These are phyloP conservation scores for Triticum turgidum DNA, from an alignment of 176 grass and related monocot species.

Conservation along the genomic window DNA sequence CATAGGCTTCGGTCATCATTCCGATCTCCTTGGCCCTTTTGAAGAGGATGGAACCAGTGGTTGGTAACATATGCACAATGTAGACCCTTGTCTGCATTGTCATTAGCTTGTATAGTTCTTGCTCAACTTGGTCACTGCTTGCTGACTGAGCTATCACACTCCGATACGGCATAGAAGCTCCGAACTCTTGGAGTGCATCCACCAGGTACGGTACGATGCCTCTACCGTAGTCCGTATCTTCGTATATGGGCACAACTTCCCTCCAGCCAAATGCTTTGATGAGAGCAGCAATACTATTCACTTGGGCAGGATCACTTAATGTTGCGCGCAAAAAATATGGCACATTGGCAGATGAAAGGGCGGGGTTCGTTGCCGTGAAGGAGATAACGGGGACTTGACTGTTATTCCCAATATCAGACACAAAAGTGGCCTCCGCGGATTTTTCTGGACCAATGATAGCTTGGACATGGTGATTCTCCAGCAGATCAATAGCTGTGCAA, in stretches of 20 bases:
- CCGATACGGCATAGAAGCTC: conserved; percentile 37
- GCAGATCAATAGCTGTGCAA: conserved; percentile 43
- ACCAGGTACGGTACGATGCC: conserved; percentile 51
- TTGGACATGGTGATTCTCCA: conserved; percentile 38
- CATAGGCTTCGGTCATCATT: conserved; percentile 57
- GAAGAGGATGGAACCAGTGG: conserved; percentile 38
- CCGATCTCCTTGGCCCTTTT: conserved; percentile 32
- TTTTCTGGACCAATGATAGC: conserved; percentile 53
- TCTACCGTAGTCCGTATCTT: conserved; percentile 56
- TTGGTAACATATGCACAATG: conserved; percentile 46
- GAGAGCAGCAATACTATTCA: conserved; percentile 32
- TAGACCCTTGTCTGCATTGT: conserved; percentile 56
- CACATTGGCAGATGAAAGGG: conserved; percentile 8
- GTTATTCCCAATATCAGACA: conserved; percentile 50
- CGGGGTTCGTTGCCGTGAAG: conserved; percentile 57
- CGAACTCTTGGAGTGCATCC: conserved; percentile 46
- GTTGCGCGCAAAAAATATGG: conserved; percentile 57
- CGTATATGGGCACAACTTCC: conserved; percentile 45
- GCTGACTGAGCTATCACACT: conserved; percentile 35
- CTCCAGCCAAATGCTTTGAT: conserved; percentile 54
- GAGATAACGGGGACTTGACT: conserved; percentile 50
- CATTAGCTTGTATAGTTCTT: conserved; percentile 47
- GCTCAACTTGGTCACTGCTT: conserved; percentile 6
- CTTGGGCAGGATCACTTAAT: conserved; percentile 41
- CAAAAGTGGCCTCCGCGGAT: conserved; percentile 45